Percentiles rank a stretch among this genome's conserved stretches.
Evolutionary conservation across 345 rosid species (phyloP).

Genomic region (Aurinia saxatilis): DNA sequence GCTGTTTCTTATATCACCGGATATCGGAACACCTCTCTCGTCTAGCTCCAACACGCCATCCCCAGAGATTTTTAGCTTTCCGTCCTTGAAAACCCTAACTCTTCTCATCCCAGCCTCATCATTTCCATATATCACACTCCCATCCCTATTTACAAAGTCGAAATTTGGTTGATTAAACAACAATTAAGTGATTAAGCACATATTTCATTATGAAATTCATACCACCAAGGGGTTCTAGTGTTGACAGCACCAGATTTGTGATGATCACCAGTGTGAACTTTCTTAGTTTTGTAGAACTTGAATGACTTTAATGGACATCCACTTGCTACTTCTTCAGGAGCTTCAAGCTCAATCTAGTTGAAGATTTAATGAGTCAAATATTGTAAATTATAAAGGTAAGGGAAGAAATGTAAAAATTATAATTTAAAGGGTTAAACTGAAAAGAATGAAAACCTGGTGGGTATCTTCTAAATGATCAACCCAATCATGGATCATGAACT

Average conservation of each 20-base stretch:
- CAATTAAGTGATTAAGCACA: neutral
- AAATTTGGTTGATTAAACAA: no score
- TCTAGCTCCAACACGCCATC: conserved; percentile 55
- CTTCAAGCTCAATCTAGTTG: conserved; percentile 50
- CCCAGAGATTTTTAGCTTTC: conserved; percentile 47
- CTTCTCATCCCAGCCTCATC: conserved; percentile 51
- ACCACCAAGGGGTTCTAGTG: conserved; percentile 87
- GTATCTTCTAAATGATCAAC: conserved; percentile 76
- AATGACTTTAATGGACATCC: conserved; percentile 63
- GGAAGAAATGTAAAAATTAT: neutral
- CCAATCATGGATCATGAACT: conserved; percentile 92
- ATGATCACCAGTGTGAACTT: conserved; percentile 34
- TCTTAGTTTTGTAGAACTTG: conserved; percentile 50
- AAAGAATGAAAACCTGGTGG: conserved; percentile 34
- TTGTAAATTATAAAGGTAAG: neutral
- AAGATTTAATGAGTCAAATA: neutral
- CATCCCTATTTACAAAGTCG: conserved; percentile 54
- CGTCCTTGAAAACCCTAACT: conserved; percentile 66
- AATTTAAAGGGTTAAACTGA: neutral
- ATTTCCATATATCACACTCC: conserved; percentile 75
- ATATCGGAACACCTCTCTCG: conserved; percentile 54
- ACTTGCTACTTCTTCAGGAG: conserved; percentile 44
- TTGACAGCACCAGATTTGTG: conserved; percentile 42
- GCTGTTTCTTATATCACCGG: conserved; percentile 71
- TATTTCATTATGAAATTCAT: conserved; percentile 1